A percentile compares a stretch with the other conserved stretches of the same genome.
These are phyloP conservation scores for Fusarium sacchari DNA, from an alignment of 2,329 filamentous ascomycete species.

Conservation along the genomic window DNA sequence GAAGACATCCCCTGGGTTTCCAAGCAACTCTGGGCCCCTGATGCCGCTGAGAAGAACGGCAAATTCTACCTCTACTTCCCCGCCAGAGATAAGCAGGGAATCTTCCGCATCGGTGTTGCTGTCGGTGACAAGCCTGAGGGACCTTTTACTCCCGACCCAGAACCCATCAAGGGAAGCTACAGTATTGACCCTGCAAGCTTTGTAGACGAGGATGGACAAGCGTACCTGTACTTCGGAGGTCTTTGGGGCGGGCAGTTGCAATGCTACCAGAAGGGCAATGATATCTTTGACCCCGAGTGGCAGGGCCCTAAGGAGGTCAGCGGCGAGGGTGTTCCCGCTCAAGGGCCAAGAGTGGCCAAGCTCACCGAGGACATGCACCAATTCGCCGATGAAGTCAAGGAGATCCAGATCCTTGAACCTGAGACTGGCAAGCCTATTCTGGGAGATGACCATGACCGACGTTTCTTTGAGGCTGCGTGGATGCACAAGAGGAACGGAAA, in stretches of 20 bases:
- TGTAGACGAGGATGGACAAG: conserved; percentile 65
- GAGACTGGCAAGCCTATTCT: conserved; percentile 67
- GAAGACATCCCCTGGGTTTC: conserved; percentile 79
- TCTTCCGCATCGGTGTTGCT: conserved; percentile 82
- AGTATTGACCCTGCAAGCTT: conserved; percentile 82
- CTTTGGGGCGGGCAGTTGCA: conserved; percentile 85
- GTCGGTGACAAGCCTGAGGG: conserved; percentile 71
- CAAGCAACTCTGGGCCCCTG: conserved; percentile 84
- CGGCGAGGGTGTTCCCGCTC: conserved; percentile 64
- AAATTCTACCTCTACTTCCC: conserved; percentile 84
- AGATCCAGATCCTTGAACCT: conserved; percentile 71
- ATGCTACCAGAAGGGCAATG: conserved; percentile 71
- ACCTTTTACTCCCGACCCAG: conserved; percentile 73
- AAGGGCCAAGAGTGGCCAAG: conserved; percentile 73
- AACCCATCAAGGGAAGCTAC: conserved; percentile 74
- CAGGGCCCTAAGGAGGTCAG: conserved; percentile 68
- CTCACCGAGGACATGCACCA: conserved; percentile 72
- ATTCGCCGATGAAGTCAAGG: conserved; percentile 65
- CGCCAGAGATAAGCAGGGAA: conserved; percentile 73
- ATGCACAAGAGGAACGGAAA: conserved; percentile 75
- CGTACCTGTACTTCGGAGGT: conserved; percentile 74
- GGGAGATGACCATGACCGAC: conserved; percentile 75
- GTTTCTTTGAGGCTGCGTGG: conserved; percentile 86
- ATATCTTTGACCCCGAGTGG: conserved; percentile 64
- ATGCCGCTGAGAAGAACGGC: conserved; percentile 73